phyloP scores from a whole-genome alignment of 2,329 filamentous ascomycete species.

The Xylariaceae sp. region DNA sequence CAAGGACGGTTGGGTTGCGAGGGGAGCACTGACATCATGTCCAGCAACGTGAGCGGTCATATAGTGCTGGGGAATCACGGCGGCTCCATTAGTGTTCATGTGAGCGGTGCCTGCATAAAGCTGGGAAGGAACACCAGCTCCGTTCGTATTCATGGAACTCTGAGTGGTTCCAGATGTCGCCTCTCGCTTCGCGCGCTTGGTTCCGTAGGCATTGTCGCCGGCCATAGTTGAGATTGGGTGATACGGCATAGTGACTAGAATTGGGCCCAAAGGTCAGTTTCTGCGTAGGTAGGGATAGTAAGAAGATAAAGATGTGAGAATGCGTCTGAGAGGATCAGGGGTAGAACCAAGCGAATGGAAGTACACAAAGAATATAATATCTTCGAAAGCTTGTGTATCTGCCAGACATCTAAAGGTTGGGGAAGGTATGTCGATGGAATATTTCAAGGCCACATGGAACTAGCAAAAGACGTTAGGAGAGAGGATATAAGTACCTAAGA shows the following conservation, averaged over 20 bases:
- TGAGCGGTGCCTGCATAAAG: constrained; percentile 26
- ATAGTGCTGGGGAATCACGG: constrained; percentile 22
- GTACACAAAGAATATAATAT: neutral
- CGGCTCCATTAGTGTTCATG: constrained; percentile 6
- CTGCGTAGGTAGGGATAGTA: constrained; percentile 1
- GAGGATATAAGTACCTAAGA: no score
- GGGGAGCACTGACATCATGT: constrained; percentile 20
- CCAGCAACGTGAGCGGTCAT: constrained; percentile 21
- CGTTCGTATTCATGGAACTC: constrained; percentile 20
- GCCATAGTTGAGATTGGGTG: constrained; percentile 22
- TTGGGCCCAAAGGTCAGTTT: constrained; percentile 1
- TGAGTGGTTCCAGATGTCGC: constrained; percentile 22
- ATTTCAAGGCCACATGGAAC: no score
- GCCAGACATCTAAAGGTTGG: neutral
- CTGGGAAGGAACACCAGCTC: constrained; percentile 17
- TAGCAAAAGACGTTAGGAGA: no score
- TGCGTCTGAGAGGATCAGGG: neutral
- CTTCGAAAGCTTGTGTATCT: neutral
- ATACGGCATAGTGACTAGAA: constrained; percentile 25
- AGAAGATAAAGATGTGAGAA: neutral
- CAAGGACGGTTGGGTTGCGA: constrained; percentile 18
- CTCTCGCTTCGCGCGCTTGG: constrained; percentile 25
- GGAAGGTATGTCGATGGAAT: neutral
- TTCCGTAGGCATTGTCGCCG: constrained; percentile 24
- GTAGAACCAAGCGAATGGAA: no score